Conservation (phyloP, 2,329 filamentous ascomycete genomes). For the Didymella pomorum region DNA sequence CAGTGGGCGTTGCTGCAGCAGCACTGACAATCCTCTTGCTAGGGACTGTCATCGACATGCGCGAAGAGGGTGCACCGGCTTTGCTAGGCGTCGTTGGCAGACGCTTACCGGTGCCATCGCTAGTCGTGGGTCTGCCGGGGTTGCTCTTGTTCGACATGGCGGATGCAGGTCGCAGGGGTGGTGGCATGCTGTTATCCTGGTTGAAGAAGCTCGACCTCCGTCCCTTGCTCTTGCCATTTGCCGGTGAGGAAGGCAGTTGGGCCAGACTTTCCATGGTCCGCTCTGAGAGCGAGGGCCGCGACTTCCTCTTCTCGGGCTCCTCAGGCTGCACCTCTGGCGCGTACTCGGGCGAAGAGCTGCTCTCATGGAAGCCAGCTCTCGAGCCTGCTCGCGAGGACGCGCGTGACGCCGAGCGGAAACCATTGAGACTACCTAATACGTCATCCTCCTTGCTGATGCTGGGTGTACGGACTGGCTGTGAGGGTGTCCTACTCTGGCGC, state of each 20-base stretch:
- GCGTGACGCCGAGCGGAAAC: constrained; percentile 54
- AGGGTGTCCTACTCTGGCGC: constrained; percentile 36
- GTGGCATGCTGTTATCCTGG: constrained; percentile 65
- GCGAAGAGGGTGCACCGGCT: constrained; percentile 23
- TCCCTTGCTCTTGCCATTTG: constrained; percentile 61
- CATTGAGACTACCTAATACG: constrained; percentile 53
- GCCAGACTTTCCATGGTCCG: constrained; percentile 86
- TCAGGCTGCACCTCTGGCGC: constrained; percentile 29
- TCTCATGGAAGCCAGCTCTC: constrained; percentile 41
- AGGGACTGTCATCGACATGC: constrained; percentile 47
- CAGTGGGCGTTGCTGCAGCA: constrained; percentile 27
- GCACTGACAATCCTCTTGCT: constrained; percentile 50
- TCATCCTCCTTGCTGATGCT: constrained; percentile 45
- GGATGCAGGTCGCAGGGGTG: constrained; percentile 70
- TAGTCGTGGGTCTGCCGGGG: constrained; percentile 61
- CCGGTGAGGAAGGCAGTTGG: constrained; percentile 78
- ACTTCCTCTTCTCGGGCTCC: constrained; percentile 44
- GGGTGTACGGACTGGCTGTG: constrained; percentile 24
- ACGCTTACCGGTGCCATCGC: constrained; percentile 49
- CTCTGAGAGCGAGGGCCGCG: constrained; percentile 73
- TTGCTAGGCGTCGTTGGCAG: constrained; percentile 43
- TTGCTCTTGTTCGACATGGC: constrained; percentile 62
- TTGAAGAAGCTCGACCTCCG: constrained; percentile 78
- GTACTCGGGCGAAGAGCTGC: constrained; percentile 29
- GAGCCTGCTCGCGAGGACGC: constrained; percentile 52